These are phyloP conservation scores for Solanum chiquidenum DNA, from an alignment of 257 asterid genomes.

Conservation along the genomic window DNA sequence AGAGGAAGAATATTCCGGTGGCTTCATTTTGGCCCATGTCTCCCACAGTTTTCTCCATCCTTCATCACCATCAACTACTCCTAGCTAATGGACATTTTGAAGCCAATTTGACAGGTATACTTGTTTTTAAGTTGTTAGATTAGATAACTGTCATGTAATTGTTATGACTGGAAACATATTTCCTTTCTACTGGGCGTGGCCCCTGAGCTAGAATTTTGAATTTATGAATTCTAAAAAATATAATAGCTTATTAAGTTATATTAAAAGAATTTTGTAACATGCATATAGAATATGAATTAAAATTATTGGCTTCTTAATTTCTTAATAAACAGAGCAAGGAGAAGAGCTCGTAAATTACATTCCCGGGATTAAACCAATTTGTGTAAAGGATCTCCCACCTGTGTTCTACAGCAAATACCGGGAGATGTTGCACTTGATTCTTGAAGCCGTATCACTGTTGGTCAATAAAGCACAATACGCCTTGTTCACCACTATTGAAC, in stretches of 20 bases:
- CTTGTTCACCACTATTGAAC: slow-evolving; percentile 29
- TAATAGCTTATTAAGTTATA: too few relatives aligned
- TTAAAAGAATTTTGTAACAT: not conserved
- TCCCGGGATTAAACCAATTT: slow-evolving; percentile 22
- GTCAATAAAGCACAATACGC: slow-evolving; percentile 30
- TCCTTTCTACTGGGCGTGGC: not conserved
- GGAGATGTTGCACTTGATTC: slow-evolving; percentile 11
- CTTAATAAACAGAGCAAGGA: slow-evolving; percentile 25
- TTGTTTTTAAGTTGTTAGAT: not conserved
- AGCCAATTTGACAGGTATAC: slow-evolving; percentile 29
- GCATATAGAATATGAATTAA: not conserved
- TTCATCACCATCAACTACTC: slow-evolving; percentile 41
- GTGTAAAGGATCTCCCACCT: slow-evolving; percentile 40
- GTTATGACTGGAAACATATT: not conserved
- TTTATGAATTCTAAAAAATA: not conserved
- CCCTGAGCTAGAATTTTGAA: too few relatives aligned
- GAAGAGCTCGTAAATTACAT: slow-evolving; percentile 34
- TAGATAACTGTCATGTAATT: not conserved
- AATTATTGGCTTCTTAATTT: not conserved
- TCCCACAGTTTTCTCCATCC: slow-evolving; percentile 37
- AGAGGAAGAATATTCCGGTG: slow-evolving; percentile 57
- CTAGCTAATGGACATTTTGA: slow-evolving; percentile 32
- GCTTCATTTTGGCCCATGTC: slow-evolving; percentile 81
- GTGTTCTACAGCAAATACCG: slow-evolving; percentile 14
- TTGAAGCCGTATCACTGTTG: not conserved